phyloP scores from a whole-genome alignment of 176 grass and related monocot genomes.

The Raddia guianensis region DNA sequence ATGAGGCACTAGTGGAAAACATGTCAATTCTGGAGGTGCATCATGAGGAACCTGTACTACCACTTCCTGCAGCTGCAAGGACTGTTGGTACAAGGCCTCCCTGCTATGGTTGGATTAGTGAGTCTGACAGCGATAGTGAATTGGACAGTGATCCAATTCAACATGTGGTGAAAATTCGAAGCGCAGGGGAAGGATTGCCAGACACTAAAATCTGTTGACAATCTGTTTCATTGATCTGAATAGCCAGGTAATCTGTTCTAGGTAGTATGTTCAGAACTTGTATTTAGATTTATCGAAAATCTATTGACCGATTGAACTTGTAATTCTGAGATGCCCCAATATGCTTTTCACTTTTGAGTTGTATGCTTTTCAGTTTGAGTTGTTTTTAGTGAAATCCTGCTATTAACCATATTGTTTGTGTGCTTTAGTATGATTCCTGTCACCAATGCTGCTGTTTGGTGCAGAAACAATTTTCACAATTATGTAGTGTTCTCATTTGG shows the following conservation, averaged over 20 bases:
- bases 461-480: constrained; percentile 85
- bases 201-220: no score
- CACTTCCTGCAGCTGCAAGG: neutral
- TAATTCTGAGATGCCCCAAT: neutral
- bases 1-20: neutral
- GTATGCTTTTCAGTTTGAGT: neutral
- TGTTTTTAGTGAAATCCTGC: neutral
- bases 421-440: neutral
- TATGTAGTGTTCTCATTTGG: neutral
- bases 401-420: neutral
- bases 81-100: neutral
- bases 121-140: constrained; percentile 38
- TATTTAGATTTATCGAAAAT: no score
- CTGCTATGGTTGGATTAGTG: constrained; percentile 43
- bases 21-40: neutral
- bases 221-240: no score
- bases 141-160: constrained; percentile 7
- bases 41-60: neutral
- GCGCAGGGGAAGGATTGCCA: neutral
- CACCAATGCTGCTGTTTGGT: constrained; percentile 5
- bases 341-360: neutral
- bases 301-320: no score
- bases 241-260: no score
- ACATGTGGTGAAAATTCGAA: neutral
- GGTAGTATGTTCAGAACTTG: no score